A percentile compares a stretch with the other conserved stretches of the same genome.
phyloP scores from a whole-genome alignment of 1,139 yeast species.

The Magnusiomyces tetraspermus region DNA sequence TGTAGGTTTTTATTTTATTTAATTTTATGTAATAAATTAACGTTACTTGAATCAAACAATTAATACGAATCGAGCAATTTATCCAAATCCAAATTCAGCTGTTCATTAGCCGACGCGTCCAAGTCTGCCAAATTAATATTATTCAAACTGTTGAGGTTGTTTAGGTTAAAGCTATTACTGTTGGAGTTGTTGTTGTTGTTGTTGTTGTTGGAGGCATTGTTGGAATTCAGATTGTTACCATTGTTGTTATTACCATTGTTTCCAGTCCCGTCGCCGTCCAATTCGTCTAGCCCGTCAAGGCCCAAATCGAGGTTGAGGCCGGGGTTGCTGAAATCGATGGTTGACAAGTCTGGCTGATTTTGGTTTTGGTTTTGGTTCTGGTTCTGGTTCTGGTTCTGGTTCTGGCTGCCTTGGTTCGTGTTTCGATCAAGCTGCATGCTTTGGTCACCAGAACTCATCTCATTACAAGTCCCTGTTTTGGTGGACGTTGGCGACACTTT shows the following conservation, averaged over 20 bases:
- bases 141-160: neutral
- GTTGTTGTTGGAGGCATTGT: neutral
- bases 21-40: too few species aligned
- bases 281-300: neutral
- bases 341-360: neutral
- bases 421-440: too few species aligned
- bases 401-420: neutral
- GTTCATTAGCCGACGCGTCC: neutral
- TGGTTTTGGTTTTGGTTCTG: neutral
- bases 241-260: neutral
- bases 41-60: too few species aligned
- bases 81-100: neutral
- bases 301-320: neutral
- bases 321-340: neutral
- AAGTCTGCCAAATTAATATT: neutral
- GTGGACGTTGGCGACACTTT: too few species aligned
- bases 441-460: too few species aligned
- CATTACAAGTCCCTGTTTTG: too few species aligned
- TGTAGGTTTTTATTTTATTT: neutral
- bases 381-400: neutral
- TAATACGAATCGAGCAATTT: neutral
- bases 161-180: neutral
- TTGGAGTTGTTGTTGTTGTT: neutral
- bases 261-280: neutral
- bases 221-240: neutral